A percentile compares a stretch with the other conserved stretches of the same genome.
Evolutionary conservation across 192 early-diverging fungal species (phyloP).

Genomic region (Diversispora epigaea): DNA sequence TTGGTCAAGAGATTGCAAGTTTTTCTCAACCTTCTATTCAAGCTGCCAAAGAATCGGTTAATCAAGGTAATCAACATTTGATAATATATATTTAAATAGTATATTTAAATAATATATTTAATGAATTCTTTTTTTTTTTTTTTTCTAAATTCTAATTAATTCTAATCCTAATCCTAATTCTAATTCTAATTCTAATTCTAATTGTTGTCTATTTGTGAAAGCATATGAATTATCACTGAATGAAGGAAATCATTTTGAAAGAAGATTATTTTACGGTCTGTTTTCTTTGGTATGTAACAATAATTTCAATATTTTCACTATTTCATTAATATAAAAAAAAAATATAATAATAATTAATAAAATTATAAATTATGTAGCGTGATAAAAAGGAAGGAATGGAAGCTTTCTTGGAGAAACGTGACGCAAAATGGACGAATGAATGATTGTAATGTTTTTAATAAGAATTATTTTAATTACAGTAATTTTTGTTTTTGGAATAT

Average conservation of each 20-base stretch:
- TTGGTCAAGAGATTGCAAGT: constrained; percentile 80
- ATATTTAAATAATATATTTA: not conserved
- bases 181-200: not conserved
- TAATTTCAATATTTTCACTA: constrained; percentile 15
- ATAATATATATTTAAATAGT: not conserved
- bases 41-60: constrained; percentile 97
- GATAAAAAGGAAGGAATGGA: constrained; percentile 98
- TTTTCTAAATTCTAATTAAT: not conserved
- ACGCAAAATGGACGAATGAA: constrained; percentile 82
- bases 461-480: too few species aligned
- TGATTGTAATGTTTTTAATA: constrained; percentile 39
- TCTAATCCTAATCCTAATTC: not conserved
- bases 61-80: constrained; percentile 61
- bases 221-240: constrained; percentile 85
- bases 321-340: not conserved
- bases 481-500: too few species aligned
- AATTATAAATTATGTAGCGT: constrained; percentile 41
- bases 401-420: constrained; percentile 92
- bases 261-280: constrained; percentile 87
- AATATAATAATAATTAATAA: not conserved
- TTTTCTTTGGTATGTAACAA: constrained; percentile 75
- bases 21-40: constrained; percentile 84
- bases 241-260: constrained; percentile 88
- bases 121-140: not conserved
- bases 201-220: constrained; percentile 31